A percentile compares a stretch with the other conserved stretches of the same genome.
Conservation (phyloP, 257 asterid species). For the Nicotiana noctiflora region DNA sequence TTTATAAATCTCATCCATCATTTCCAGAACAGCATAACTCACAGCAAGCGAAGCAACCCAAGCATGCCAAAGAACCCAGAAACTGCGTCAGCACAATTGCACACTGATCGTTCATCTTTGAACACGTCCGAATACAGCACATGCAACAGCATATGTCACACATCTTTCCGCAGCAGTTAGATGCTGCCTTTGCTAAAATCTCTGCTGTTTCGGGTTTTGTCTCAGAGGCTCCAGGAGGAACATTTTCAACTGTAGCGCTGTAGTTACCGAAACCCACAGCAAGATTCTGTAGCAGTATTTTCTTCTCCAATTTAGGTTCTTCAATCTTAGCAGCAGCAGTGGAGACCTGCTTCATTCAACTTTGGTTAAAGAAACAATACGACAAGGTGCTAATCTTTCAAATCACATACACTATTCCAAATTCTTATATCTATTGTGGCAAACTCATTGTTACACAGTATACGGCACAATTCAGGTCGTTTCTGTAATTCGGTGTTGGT, state of each 20-base stretch:
- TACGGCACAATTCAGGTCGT: neutral
- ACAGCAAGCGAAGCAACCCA: slow-evolving; percentile 69
- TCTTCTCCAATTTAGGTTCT: slow-evolving; percentile 38
- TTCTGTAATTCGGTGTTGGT: too few species aligned
- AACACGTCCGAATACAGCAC: slow-evolving; percentile 67
- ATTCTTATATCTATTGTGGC: neutral
- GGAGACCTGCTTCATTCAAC: slow-evolving; percentile 27
- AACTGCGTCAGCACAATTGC: slow-evolving; percentile 60
- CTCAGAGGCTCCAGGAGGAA: slow-evolving; percentile 43
- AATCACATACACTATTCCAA: neutral
- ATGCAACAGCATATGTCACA: slow-evolving; percentile 65
- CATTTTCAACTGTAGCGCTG: slow-evolving; percentile 63
- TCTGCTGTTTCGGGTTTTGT: slow-evolving; percentile 49
- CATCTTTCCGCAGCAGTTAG: slow-evolving; percentile 63
- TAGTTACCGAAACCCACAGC: slow-evolving; percentile 72
- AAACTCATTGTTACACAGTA: neutral
- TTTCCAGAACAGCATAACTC: slow-evolving; percentile 46
- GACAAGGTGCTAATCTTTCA: neutral
- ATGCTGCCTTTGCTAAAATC: slow-evolving; percentile 50
- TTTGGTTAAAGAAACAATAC: neutral
- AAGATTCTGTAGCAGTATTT: slow-evolving; percentile 18
- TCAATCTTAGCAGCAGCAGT: slow-evolving; percentile 29
- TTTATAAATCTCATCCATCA: slow-evolving; percentile 25
- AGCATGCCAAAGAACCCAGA: slow-evolving; percentile 62
- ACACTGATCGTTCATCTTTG: slow-evolving; percentile 68